Evolutionary conservation across 2,329 filamentous ascomycete genomes (phyloP), one percentile per base, ranked within the genome.

Genomic region (Colletotrichum sublineola): DNA sequence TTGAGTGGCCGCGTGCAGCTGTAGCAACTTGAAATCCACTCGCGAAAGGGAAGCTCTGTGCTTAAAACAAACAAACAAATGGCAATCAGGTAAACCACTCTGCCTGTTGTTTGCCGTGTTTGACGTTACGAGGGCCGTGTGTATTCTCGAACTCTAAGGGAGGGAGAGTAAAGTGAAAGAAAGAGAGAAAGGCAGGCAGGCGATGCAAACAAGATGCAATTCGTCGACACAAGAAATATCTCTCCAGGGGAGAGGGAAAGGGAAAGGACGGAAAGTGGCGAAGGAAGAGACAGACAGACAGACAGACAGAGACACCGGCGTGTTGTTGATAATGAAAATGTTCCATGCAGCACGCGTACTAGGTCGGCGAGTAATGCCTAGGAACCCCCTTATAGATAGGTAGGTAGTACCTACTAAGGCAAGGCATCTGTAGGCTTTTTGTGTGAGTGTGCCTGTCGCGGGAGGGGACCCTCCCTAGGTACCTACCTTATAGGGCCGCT

Each of bases 1-100:
- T 53, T 52, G 53, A 36, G 53, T 52, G 53, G 58, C 69, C 67
- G 71, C 71, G 71, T 73, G 71, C 67, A 73, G 67, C 71, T 67
- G 61, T 73, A 73, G 71, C 71, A 73, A 63, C 53, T 40, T 24
- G 53, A 20, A 61, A 40, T 50, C 18, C 61, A 66, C 44, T 58
- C 56, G 53, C 38, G 29, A 57, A 44, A 70, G 14, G 20, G n/a
- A 50, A 38, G 42, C 18, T 24, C 60, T 36, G 60, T 48, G 60
- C 44, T 48, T 62, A 46, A 57, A 57, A 57, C 50, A 64, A 64
- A 64, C 24, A 64, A 64, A 64, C 48, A 64, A 42, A 5, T 11
- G 5, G 5, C 14, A 48, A 48, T 48, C 46, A n/a, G 46, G 18
- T 46, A 11, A 48, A 18, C 3, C 20, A n/a, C 44, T 46, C 20